Evolutionary conservation across 2,329 filamentous ascomycete species (phyloP), one percentile per base, ranked within the genome.

Genomic region (Pseudocercospora fuligena): DNA sequence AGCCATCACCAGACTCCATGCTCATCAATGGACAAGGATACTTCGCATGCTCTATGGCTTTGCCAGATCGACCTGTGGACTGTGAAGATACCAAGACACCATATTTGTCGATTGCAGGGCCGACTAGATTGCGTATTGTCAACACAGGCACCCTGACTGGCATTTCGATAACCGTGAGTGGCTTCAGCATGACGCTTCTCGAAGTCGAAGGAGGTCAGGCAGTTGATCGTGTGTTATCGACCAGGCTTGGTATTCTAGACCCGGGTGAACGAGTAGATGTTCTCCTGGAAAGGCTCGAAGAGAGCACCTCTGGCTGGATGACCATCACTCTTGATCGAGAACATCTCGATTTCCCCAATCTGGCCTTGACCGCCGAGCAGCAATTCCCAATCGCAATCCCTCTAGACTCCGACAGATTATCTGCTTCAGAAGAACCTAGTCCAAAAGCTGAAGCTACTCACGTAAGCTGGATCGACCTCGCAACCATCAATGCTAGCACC

Each of bases 1-100:
- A 84, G 80, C 83, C 83, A 2, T 80, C 81, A 5, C 83, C 83
- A 1, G 81, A 83, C 61, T 84, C 82, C 0, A 65, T 85, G 0
- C 68, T 85, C 0, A 71, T 85, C 23, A 85, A 85, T 66, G 83
- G 83, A 21, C 71, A 71, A 7, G 83, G 83, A 1, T 69, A 70
- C 9, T 85, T 84, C 61, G 72, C 81, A 23, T 85, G 83, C 69
- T 79, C 79, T 0, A 81, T 78, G 78, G 81, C 81, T 14, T 76
- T 81, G 0, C 78, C 79, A 47, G 79, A 80, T 16, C 73, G 77
- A 7, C 81, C 81, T 1, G 67, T 85, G 1, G 77, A 85, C 62
- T 85, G 83, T 66, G 65, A 74, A 3, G 70, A 72, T 14, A 16
- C n/a, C n/a, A 36, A n/a, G 3, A 6, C 60, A 25, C 58, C 66